Conservation (phyloP, 2,329 filamentous ascomycete species). For the Uncinocarpus reesii region DNA sequence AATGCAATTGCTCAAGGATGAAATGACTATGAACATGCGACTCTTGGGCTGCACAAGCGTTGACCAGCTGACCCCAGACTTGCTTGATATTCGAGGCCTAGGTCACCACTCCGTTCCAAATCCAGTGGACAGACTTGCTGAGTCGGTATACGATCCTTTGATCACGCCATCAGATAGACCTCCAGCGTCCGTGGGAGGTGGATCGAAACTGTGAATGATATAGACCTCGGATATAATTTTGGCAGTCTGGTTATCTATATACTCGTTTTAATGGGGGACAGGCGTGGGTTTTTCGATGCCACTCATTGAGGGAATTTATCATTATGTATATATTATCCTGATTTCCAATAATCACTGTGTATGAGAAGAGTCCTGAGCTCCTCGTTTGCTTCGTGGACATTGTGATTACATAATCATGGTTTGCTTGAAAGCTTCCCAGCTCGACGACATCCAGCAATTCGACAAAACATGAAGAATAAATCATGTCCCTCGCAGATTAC, state of each 20-base stretch:
- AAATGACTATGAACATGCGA: constrained; percentile 99
- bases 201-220: constrained; percentile 5
- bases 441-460: neutral
- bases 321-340: no score
- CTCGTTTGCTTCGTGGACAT: no score
- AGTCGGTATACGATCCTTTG: constrained; percentile 49
- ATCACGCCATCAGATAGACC: constrained; percentile 41
- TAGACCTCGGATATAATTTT: neutral
- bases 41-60: constrained; percentile 70
- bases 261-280: no score
- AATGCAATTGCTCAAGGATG: constrained; percentile 85
- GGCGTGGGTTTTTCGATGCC: no score
- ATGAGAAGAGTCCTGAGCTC: no score
- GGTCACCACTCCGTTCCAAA: constrained; percentile 49
- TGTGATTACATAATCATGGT: neutral
- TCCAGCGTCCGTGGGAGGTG: constrained; percentile 24
- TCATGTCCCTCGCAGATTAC: constrained; percentile 60
- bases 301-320: no score
- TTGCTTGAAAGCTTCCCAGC: neutral
- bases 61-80: constrained; percentile 64
- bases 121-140: constrained; percentile 51
- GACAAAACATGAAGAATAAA: neutral
- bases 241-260: no score
- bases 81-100: constrained; percentile 64
- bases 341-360: no score